A percentile compares a stretch with the other conserved stretches of the same genome.
Conservation (phyloP, 2,329 filamentous ascomycete genomes). For the Xylaria sp. region DNA sequence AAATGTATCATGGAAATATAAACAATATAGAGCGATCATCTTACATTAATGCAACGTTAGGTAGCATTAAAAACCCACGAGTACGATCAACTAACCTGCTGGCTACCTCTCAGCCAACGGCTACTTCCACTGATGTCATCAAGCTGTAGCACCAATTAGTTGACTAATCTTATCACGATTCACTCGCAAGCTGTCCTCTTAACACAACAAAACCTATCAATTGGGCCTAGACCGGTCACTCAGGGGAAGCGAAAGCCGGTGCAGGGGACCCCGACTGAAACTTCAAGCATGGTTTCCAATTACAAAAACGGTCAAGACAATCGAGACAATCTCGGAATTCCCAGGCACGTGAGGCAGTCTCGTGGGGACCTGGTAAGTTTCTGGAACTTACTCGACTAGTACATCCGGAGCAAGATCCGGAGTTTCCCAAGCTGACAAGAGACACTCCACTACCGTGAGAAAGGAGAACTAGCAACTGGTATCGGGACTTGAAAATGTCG, state of each 20-base stretch:
- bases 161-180: not conserved
- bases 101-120: not conserved
- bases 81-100: no score
- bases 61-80: not conserved
- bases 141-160: not conserved
- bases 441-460: not conserved
- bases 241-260: not conserved
- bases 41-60: not conserved
- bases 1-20: conserved; percentile 17
- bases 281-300: conserved; percentile 5
- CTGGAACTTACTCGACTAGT: not conserved
- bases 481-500: not conserved
- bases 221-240: not conserved
- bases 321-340: conserved; percentile 3
- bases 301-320: not conserved
- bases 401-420: not conserved
- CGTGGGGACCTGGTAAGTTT: not conserved
- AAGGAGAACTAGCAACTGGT: not conserved
- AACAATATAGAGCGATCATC: conserved; percentile 29
- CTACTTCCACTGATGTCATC: not conserved
- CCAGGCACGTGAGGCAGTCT: conserved; percentile 1
- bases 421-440: not conserved
- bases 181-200: not conserved
- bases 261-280: conserved; percentile 8
- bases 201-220: not conserved